Conservation (phyloP, 441 rosid species). For the Gossypium aridum region DNA sequence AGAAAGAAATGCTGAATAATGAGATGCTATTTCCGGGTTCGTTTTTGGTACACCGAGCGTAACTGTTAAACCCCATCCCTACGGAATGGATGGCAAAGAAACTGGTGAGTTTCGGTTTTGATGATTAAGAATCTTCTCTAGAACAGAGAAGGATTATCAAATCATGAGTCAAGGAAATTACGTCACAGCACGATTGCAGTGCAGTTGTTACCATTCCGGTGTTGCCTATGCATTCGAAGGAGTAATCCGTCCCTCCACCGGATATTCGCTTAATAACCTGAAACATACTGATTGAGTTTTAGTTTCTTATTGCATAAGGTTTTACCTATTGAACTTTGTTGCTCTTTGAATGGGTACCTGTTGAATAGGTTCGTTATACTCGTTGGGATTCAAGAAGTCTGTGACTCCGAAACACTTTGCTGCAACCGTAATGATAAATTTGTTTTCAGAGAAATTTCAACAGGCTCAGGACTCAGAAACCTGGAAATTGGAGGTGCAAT, state of each 20-base stretch:
- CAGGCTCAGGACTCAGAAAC: not conserved
- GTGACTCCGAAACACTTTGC: slow-evolving; percentile 84
- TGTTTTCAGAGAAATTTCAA: not conserved
- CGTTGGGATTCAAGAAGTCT: slow-evolving; percentile 62
- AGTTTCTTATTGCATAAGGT: not conserved
- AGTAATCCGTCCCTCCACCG: slow-evolving; percentile 82
- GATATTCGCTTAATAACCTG: slow-evolving; percentile 79
- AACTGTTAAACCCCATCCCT: slow-evolving; percentile 94
- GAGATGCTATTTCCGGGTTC: slow-evolving; percentile 75
- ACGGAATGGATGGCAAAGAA: slow-evolving; percentile 5
- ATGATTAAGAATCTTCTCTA: slow-evolving; percentile 6
- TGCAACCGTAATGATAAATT: slow-evolving; percentile 26
- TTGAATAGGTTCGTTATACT: slow-evolving; percentile 61
- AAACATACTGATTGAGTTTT: not conserved
- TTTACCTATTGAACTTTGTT: not conserved
- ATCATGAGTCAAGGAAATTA: slow-evolving; percentile 21
- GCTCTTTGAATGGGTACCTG: slow-evolving; percentile 43
- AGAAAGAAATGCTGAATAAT: slow-evolving; percentile 59
- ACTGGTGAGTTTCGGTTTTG: not conserved
- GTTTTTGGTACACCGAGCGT: slow-evolving; percentile 87
- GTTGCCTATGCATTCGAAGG: slow-evolving; percentile 84
- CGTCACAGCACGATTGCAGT: slow-evolving; percentile 82
- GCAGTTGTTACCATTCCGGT: slow-evolving; percentile 69
- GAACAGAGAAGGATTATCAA: not conserved
- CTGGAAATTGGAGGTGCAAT: slow-evolving; percentile 1